Evolutionary conservation across 441 rosid genomes (phyloP).

Genomic region (Jatropha podagrica): DNA sequence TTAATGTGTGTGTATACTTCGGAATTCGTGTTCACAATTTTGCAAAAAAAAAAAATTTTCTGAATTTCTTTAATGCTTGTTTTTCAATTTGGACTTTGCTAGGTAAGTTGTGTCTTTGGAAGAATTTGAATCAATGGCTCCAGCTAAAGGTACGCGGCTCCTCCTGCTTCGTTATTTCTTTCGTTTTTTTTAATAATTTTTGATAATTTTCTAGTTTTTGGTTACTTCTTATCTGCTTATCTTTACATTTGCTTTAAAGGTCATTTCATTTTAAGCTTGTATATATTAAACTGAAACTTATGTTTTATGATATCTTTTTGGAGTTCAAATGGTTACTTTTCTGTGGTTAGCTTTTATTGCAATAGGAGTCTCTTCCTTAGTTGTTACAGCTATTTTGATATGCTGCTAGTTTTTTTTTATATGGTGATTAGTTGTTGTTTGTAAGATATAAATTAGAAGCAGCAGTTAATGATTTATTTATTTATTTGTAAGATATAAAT

Average conservation of each 20-base stretch:
- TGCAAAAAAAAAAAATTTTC: neutral
- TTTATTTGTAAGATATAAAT: no score
- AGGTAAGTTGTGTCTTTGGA: constrained; percentile 3
- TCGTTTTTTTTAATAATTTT: neutral
- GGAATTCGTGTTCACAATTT: neutral
- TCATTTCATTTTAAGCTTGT: no score
- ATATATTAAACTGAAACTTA: neutral
- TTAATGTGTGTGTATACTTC: neutral
- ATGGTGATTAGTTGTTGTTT: neutral
- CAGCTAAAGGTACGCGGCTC: constrained; percentile 25
- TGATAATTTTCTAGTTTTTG: neutral
- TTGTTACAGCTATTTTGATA: neutral
- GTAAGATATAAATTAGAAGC: neutral
- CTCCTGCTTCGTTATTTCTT: neutral
- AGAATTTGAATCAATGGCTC: constrained; percentile 30
- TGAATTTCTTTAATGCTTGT: neutral
- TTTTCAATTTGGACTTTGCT: neutral
- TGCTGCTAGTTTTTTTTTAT: neutral
- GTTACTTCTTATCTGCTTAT: no score
- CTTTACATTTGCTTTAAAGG: no score
- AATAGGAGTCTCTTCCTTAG: neutral
- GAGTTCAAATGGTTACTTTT: neutral
- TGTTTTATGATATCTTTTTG: neutral
- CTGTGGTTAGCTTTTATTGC: neutral
- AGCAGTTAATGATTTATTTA: no score